phyloP scores from a whole-genome alignment of 192 early-diverging fungal genomes.

The Gamsiella multidivaricata region DNA sequence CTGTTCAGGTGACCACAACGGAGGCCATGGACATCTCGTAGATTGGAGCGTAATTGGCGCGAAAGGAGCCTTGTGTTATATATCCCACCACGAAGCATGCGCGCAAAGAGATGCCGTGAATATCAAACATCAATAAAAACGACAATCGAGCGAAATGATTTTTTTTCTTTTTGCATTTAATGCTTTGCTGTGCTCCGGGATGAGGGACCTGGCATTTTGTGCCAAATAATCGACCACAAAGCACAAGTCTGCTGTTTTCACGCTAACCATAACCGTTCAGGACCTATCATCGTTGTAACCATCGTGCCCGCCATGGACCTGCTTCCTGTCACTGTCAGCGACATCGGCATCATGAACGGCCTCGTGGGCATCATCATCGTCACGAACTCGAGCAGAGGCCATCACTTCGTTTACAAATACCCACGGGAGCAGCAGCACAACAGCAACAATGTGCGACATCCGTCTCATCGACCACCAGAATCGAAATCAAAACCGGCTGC shows the following conservation, averaged over 20 bases:
- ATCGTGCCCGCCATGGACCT: conserved; percentile 14
- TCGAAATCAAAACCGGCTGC: conserved; percentile 16
- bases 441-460: background rate
- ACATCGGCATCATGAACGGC: conserved; percentile 52
- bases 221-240: no score
- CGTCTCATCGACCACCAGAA: background rate
- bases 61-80: background rate
- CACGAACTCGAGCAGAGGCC: conserved; percentile 73
- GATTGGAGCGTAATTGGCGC: background rate
- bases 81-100: background rate
- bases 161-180: no score
- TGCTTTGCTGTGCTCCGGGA: no score
- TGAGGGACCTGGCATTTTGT: no score
- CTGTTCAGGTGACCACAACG: conserved; percentile 56
- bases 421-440: conserved; percentile 58
- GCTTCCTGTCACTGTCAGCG: conserved; percentile 19
- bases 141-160: no score
- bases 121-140: no score
- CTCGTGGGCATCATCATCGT: conserved; percentile 72
- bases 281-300: no score
- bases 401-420: conserved; percentile 81
- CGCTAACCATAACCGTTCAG: no score
- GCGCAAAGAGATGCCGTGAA: background rate
- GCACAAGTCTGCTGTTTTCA: no score
- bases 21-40: conserved; percentile 72